Evolutionary conservation across 2,329 filamentous ascomycete genomes (phyloP).

Genomic region (Cadophora sp.): DNA sequence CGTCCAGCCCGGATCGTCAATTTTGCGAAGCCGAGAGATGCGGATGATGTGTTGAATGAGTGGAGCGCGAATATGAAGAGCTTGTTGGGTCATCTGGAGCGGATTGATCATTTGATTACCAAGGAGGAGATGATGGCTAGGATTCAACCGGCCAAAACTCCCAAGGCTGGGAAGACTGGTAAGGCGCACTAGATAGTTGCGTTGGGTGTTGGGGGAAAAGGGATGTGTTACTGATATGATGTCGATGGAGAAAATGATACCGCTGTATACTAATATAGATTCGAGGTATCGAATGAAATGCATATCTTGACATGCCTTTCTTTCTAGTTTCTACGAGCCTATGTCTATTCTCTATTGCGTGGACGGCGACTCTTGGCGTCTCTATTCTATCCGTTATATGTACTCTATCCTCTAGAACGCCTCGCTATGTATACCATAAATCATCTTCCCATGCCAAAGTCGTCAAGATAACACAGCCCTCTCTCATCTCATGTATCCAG

Average conservation of each 20-base stretch:
- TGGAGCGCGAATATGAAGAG: slow-evolving; percentile 99
- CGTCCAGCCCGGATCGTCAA: slow-evolving; percentile 89
- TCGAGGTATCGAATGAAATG: slow-evolving; percentile 40
- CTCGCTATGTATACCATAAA: slow-evolving; percentile 28
- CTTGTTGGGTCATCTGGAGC: slow-evolving; percentile 81
- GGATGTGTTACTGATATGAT: slow-evolving; percentile 10
- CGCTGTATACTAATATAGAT: slow-evolving; percentile 45
- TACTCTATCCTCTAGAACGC: slow-evolving; percentile 30
- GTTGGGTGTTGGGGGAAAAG: not conserved
- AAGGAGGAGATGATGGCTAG: slow-evolving; percentile 99
- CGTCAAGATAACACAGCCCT: not conserved
- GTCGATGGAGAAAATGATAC: slow-evolving; percentile 30
- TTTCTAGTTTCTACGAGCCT: not conserved
- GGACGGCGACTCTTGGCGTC: too few species aligned
- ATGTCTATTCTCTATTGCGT: too few species aligned
- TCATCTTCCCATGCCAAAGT: not conserved
- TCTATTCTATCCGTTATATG: not conserved
- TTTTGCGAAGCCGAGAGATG: slow-evolving; percentile 93
- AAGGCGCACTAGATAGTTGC: slow-evolving; percentile 42
- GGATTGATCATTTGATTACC: slow-evolving; percentile 97
- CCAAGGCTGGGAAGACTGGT: slow-evolving; percentile 46
- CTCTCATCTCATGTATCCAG: not conserved
- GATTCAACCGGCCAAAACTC: slow-evolving; percentile 70
- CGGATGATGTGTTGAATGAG: slow-evolving; percentile 96
- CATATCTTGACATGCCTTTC: slow-evolving; percentile 24